Base-by-base conservation (phyloP, 2,329 filamentous ascomycete genomes). In the Ophiostoma fasciatum region DNA sequence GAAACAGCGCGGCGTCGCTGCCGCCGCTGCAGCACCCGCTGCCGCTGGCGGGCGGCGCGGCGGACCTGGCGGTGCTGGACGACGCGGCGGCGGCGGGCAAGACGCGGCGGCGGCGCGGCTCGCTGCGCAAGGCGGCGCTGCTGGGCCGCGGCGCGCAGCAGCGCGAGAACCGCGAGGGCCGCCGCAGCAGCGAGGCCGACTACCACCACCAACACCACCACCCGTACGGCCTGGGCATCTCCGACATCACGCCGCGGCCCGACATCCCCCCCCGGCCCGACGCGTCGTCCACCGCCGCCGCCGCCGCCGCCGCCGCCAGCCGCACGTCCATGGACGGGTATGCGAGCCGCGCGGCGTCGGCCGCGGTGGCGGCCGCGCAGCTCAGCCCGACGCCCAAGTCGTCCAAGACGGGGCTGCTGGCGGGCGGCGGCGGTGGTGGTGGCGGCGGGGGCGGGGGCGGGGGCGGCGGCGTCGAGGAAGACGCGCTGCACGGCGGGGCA, bases 391-490 rank as follows among this genome's bases (percentile, higher is more conserved):
- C 37, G 8, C 38, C 35, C 31, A 36, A 39, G 20, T 25, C 37
- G 20, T 31, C 31, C 28, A 33, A 38, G 28, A n/a, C n/a, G n/a
- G n/a, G n/a, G n/a, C 28, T 31, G 11, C 23, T 32, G 23, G 30
- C 32, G 10, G 30, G 38, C 13, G 33, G 36, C 31, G 7, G 44
- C 50, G 21, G 17, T 21, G 20, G 46, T 47, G 35, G 50, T 64
- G 28, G 61, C 65, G 20, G 71, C 66, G 47, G 67, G 71, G 23
- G 63, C 65, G 15, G 63, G 73, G 40, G 67, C 70, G 12, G 71
- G 81, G 49, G 82, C 78, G 19, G 85, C 81, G 4, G 92, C 82
- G 82, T 92, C 51, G 84, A 93, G 40, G 84, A 93, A 42, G 83
- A 92, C 34, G 58, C 72, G 13, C 59, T 84, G 21, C 74, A 78